Conservation (phyloP, 441 rosid genomes). For the Bocquillonia castaneifolia region DNA sequence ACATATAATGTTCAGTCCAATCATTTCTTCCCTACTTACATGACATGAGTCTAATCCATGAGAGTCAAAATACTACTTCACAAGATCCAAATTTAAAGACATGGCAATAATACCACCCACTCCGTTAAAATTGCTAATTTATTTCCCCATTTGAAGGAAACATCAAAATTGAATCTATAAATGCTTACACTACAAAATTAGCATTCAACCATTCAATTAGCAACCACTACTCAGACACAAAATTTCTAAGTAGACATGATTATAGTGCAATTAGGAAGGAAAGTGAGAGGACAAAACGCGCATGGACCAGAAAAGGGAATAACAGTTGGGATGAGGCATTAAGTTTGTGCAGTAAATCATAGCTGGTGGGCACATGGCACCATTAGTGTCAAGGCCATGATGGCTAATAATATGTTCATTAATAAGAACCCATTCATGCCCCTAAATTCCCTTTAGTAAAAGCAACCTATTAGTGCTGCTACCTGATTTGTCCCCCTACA, state of each 20-base stretch:
- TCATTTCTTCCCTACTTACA: not conserved
- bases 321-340: slow-evolving; percentile 4
- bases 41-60: not conserved
- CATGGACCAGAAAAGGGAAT: slow-evolving; percentile 14
- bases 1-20: not conserved
- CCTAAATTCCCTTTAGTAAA: slow-evolving; percentile 4
- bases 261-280: not conserved
- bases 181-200: not conserved
- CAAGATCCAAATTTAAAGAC: not conserved
- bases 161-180: too few species aligned
- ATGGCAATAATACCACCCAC: too few species aligned
- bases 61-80: not conserved
- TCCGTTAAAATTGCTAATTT: too few species aligned
- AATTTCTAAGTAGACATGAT: not conserved
- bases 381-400: not conserved
- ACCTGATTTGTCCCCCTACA: not conserved
- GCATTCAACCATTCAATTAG: not conserved
- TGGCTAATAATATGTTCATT: slow-evolving; percentile 16
- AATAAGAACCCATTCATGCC: slow-evolving; percentile 12
- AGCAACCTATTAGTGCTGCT: not conserved
- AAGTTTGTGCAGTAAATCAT: slow-evolving; percentile 15
- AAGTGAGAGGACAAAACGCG: slow-evolving; percentile 3
- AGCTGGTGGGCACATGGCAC: slow-evolving; percentile 13
- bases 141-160: not conserved
- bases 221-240: not conserved